phyloP scores from a whole-genome alignment of 306 rosid genomes.

The Styphnolobium japonicum region DNA sequence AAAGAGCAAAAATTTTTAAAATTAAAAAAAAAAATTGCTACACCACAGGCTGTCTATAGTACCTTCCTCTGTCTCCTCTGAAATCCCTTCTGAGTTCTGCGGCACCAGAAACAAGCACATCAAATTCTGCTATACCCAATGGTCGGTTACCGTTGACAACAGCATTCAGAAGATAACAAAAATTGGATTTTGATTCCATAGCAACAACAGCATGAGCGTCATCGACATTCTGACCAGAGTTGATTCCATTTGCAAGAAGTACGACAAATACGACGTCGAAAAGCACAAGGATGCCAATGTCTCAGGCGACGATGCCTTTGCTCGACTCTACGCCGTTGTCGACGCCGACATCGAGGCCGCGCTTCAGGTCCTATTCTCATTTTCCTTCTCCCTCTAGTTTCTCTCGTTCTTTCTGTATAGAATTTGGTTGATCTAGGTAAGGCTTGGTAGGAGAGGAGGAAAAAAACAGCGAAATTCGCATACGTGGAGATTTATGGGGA shows the following conservation, averaged over 20 bases:
- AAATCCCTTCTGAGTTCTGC: background rate
- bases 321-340: constrained; percentile 72
- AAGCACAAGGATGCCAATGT: constrained; percentile 73
- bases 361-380: constrained; percentile 49
- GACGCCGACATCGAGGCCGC: constrained; percentile 77
- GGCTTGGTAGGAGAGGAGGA: too few species aligned
- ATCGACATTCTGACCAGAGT: constrained; percentile 93
- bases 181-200: background rate
- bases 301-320: constrained; percentile 95
- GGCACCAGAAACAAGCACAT: constrained; percentile 7
- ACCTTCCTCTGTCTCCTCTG: background rate
- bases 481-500: too few species aligned
- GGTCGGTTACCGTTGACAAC: background rate
- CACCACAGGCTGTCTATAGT: constrained; percentile 14
- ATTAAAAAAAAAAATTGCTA: too few species aligned
- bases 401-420: too few species aligned
- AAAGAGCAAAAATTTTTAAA: too few species aligned
- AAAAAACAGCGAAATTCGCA: too few species aligned
- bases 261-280: constrained; percentile 86
- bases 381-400: background rate
- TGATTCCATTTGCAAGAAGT: constrained; percentile 91
- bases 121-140: background rate
- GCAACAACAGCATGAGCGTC: constrained; percentile 67
- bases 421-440: too few species aligned
- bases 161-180: background rate